Evolutionary conservation across 441 rosid genomes (phyloP).

Genomic region (Francoa sonchifolia): DNA sequence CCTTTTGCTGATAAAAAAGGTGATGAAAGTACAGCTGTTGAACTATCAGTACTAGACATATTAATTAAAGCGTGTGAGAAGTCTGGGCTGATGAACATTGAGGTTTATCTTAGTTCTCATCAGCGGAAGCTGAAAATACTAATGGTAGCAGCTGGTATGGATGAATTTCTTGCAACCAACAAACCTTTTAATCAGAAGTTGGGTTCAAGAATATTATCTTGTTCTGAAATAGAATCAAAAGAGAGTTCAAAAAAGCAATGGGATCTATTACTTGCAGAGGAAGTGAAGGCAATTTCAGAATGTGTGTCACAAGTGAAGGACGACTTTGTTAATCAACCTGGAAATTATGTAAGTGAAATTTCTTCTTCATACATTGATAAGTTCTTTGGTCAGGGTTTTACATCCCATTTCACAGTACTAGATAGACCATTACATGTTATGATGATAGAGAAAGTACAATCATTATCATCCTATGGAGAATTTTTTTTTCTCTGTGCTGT

Average conservation of each 20-base stretch:
- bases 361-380: constrained; percentile 10
- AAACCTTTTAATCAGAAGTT: constrained; percentile 28
- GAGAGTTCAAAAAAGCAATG: constrained; percentile 38
- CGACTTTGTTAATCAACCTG: constrained; percentile 39
- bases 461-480: background rate
- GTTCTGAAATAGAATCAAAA: constrained; percentile 25
- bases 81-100: constrained; percentile 44
- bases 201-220: constrained; percentile 18
- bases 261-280: constrained; percentile 59
- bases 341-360: constrained; percentile 49
- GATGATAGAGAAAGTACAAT: background rate
- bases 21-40: constrained; percentile 37
- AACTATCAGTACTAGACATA: constrained; percentile 62
- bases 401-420: background rate
- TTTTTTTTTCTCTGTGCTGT: constrained; percentile 1
- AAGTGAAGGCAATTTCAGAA: constrained; percentile 65
- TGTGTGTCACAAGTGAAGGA: constrained; percentile 56
- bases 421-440: background rate
- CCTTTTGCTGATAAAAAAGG: constrained; percentile 24
- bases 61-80: constrained; percentile 67
- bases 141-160: constrained; percentile 45
- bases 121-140: constrained; percentile 74
- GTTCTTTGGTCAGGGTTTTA: background rate
- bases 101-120: constrained; percentile 60
- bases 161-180: constrained; percentile 23